Evolutionary conservation across 2,329 filamentous ascomycete species (phyloP), one percentile per base, ranked within the genome.

Genomic region (Paraphoma chrysanthemicola): DNA sequence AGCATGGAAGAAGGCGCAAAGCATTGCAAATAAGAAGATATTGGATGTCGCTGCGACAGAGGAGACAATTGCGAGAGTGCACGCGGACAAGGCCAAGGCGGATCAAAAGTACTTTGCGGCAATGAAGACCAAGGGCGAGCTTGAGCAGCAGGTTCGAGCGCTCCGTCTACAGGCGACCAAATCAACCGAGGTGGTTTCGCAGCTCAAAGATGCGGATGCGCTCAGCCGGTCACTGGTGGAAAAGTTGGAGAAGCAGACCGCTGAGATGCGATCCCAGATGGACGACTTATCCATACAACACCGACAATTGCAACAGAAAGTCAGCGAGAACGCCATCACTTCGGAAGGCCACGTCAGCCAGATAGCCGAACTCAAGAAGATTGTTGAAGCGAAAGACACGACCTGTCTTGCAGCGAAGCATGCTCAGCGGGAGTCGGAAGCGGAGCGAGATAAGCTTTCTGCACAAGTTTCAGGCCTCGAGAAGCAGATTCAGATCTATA

Each of bases 101-200:
- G 95, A 99, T 71, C 94, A 98, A 72, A 98, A 98, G 78, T 99
- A 96, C 74, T 98, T 98, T 76, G 92, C 91, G 1, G 92, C 93
- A 8, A 93, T 96, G 83, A 97, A 97, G 74, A 90, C 93, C 66
- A 96, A 94, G 71, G 94, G 98, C 70, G 89, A 90, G 44, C 86
- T 92, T 48, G 90, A 93, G 55, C 84, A 86, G 56, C 94, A 98
- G 78, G 89, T 96, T 45, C 85, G 91, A 65, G 86, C 89, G 3
- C 80, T 97, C 55, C 88, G 92, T 58, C 84, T 88, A 59, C 93
- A 98, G 75, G 96, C 94, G 71, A 84, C 86, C 46, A 96, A 96
- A 78, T 96, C 91, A 54, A 93, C 92, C 0, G 95, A 98, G 73
- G 96, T 98, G 57, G 93, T 99, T 42, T 86, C 92, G 0, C 91